These are phyloP conservation scores for Penicillium brasilianum DNA, from an alignment of 2,329 filamentous ascomycete genomes.

Conservation along the genomic window DNA sequence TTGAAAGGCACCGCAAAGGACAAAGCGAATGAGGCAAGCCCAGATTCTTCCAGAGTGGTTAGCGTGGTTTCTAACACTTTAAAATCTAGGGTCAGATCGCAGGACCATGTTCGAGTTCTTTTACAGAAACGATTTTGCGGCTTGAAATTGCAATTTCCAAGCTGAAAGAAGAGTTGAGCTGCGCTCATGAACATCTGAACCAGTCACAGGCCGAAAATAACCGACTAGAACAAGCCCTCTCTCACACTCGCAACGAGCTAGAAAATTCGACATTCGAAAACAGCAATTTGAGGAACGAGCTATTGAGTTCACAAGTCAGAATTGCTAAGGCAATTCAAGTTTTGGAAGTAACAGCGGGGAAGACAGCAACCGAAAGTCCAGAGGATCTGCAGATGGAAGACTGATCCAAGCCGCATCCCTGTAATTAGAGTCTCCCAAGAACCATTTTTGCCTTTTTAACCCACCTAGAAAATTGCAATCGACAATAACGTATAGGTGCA, in stretches of 20 bases:
- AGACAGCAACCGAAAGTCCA: slow-evolving; percentile 4
- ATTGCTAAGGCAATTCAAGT: slow-evolving; percentile 2
- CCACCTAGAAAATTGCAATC: not conserved
- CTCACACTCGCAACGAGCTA: slow-evolving; percentile 2
- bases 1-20: slow-evolving; percentile 1
- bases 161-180: slow-evolving; percentile 1
- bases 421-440: slow-evolving; percentile 4
- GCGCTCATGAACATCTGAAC: not conserved
- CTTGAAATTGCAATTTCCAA: not conserved
- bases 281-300: slow-evolving; percentile 2
- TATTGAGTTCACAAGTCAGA: not conserved
- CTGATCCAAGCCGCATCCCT: not conserved
- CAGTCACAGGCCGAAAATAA: slow-evolving; percentile 1
- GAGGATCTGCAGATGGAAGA: slow-evolving; percentile 1
- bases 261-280: slow-evolving; percentile 3
- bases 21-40: not conserved
- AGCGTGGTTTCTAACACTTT: slow-evolving; percentile 1
- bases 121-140: slow-evolving; percentile 2
- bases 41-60: slow-evolving; percentile 1
- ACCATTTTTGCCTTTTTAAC: not conserved
- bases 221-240: not conserved
- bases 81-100: not conserved
- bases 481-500: not conserved
- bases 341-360: not conserved
- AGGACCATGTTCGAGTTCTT: not conserved